Base-by-base conservation (phyloP, 2,329 filamentous ascomycete genomes). In the Sclerotiophoma versabilis region DNA sequence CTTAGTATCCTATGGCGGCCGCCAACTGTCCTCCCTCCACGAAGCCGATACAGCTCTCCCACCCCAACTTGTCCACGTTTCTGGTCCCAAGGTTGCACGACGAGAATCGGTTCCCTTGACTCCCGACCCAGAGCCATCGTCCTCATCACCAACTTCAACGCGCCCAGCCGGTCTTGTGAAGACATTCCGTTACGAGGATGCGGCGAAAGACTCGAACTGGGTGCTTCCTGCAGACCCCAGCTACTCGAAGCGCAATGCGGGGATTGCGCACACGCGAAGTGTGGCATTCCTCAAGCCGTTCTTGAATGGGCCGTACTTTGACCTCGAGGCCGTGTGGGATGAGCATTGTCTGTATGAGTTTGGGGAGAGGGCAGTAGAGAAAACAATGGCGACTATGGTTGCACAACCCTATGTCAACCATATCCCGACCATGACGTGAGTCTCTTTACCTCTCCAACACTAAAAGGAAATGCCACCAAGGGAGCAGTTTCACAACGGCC, bases 301-400 rank as follows among this genome's bases (percentile, higher is more conserved):
- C 1, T 75, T 89, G 2, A 76, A 77, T 0, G 90, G 89, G 0
- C 89, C 89, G 0, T 83, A 80, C 57, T 91, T 92, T 65, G 87
- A 92, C 60, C 82, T 93, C 8, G 90, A 93, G 68, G 81, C 82
- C 1, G 87, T 92, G 42, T 93, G 90, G 90, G 88, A 92, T 7
- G 88, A 92, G 72, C 89, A 93, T 69, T 89, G 87, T 0, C 81
- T 81, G 36, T 88, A 83, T 62, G 88, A 92, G 68, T 93, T 93
- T 69, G 84, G 74, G 1, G 84, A 87, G 49, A 81, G 88, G 10
- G 84, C 84, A 2, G 88, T 91, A 0, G 85, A 85, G 57, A 83
- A 85, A 59, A 93, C 89, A 0, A 92, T 93, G 89, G 81, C 80
- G n/a, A 92, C 89, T 0, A 92, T 93, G 89, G 88, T 92, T 1